phyloP scores from a whole-genome alignment of 345 rosid species.

The Dipteronia sinensis region DNA sequence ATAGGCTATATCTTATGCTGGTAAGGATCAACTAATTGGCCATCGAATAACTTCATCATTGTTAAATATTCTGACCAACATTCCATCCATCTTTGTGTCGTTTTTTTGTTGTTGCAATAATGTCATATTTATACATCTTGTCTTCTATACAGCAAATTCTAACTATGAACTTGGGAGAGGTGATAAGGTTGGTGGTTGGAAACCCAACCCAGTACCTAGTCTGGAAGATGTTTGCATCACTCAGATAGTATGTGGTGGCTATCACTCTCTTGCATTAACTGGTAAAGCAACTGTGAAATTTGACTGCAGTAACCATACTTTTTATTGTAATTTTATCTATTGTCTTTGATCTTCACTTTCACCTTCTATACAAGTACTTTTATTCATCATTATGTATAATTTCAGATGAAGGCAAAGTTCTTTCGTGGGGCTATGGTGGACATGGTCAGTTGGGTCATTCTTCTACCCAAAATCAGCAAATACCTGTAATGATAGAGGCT shows the following conservation, averaged over 20 bases:
- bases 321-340: neutral
- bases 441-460: constrained; percentile 87
- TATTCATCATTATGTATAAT: constrained; percentile 21
- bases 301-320: neutral
- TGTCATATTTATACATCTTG: constrained; percentile 4
- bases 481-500: constrained; percentile 61
- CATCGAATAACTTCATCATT: neutral
- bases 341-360: neutral
- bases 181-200: constrained; percentile 81
- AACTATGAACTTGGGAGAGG: constrained; percentile 96
- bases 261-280: constrained; percentile 87
- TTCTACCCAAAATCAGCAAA: constrained; percentile 52
- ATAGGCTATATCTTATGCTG: neutral
- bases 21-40: neutral
- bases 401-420: constrained; percentile 80
- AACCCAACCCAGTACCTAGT: constrained; percentile 71
- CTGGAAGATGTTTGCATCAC: constrained; percentile 51
- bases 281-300: constrained; percentile 43
- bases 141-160: constrained; percentile 62
- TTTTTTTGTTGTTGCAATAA: neutral
- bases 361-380: neutral
- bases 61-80: neutral
- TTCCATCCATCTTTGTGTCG: neutral
- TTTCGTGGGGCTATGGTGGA: constrained; percentile 97
- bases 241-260: constrained; percentile 90